These are phyloP conservation scores for Colletotrichum neosansevieriae DNA, from an alignment of 2,329 filamentous ascomycete genomes.

Conservation along the genomic window DNA sequence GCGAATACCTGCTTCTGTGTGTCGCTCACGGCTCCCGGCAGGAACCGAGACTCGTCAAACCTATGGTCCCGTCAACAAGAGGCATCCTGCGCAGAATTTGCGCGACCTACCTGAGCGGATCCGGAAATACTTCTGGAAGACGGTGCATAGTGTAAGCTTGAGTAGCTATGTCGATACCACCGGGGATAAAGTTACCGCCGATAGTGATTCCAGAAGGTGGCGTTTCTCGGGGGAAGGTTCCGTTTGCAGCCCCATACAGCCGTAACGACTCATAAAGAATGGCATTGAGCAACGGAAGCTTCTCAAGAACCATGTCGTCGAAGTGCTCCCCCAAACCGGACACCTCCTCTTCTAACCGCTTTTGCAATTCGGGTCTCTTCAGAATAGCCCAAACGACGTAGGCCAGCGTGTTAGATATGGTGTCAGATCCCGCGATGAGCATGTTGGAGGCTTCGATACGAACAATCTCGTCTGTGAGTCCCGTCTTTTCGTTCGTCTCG, in stretches of 20 bases:
- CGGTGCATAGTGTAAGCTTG: constrained; percentile 62
- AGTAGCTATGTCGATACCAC: constrained; percentile 53
- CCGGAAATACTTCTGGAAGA: constrained; percentile 53
- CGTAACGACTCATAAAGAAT: constrained; percentile 61
- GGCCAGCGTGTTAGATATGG: constrained; percentile 62
- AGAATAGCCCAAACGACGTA: constrained; percentile 59
- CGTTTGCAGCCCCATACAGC: constrained; percentile 55
- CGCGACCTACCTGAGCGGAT: constrained; percentile 49
- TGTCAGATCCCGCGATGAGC: constrained; percentile 65
- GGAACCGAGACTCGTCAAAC: constrained; percentile 25
- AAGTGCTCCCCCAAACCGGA: constrained; percentile 40
- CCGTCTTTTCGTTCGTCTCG: constrained; percentile 15
- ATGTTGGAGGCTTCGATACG: constrained; percentile 55
- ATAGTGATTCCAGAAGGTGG: constrained; percentile 55
- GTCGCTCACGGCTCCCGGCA: constrained; percentile 26
- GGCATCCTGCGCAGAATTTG: too few relatives aligned
- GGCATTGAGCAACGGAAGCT: constrained; percentile 54
- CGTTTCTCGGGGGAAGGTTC: constrained; percentile 54
- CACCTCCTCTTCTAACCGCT: constrained; percentile 52
- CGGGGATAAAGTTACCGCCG: constrained; percentile 54
- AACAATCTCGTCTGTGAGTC: constrained; percentile 48
- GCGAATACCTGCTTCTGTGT: constrained; percentile 62
- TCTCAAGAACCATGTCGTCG: constrained; percentile 49
- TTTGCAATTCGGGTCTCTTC: constrained; percentile 46
- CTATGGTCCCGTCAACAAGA: neutral